Evolutionary conservation across 2,329 filamentous ascomycete species (phyloP).

Genomic region (Geosmithia flava): DNA sequence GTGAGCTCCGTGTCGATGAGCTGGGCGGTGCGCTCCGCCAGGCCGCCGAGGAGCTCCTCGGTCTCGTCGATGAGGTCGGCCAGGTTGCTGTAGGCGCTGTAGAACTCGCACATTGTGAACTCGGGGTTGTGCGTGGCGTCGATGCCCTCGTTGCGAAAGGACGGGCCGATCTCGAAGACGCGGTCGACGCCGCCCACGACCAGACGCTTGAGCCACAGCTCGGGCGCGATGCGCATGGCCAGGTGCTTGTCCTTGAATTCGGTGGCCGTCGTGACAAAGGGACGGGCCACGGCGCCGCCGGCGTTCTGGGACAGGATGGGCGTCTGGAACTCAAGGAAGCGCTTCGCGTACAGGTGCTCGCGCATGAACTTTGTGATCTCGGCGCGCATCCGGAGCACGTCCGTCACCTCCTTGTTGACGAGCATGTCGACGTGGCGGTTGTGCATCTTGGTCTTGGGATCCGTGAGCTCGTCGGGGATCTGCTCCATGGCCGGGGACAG

Average conservation of each 20-base stretch:
- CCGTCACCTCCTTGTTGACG: conserved; percentile 54
- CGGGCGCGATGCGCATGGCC: conserved; percentile 78
- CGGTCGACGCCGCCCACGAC: conserved; percentile 79
- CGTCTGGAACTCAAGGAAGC: conserved; percentile 81
- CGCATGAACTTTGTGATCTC: conserved; percentile 63
- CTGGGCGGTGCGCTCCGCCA: conserved; percentile 38
- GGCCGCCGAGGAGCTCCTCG: conserved; percentile 52
- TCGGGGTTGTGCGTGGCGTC: conserved; percentile 93
- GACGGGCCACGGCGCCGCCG: conserved; percentile 77
- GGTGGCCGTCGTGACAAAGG: conserved; percentile 70
- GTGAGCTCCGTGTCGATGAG: conserved; percentile 31
- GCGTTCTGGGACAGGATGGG: conserved; percentile 74
- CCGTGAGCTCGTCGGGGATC: conserved; percentile 57
- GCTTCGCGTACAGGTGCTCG: conserved; percentile 55
- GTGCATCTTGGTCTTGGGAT: conserved; percentile 60
- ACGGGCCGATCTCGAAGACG: conserved; percentile 86
- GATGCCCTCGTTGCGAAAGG: conserved; percentile 87
- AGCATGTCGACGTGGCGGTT: conserved; percentile 81
- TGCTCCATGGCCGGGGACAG: conserved; percentile 70
- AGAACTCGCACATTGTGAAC: conserved; percentile 96
- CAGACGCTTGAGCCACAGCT: conserved; percentile 88
- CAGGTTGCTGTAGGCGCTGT: conserved; percentile 72
- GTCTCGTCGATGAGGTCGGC: conserved; percentile 65
- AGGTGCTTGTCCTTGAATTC: conserved; percentile 63
- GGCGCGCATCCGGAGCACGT: conserved; percentile 63